Base-by-base conservation (phyloP, 257 asterid species). In the Ilex asprella region DNA sequence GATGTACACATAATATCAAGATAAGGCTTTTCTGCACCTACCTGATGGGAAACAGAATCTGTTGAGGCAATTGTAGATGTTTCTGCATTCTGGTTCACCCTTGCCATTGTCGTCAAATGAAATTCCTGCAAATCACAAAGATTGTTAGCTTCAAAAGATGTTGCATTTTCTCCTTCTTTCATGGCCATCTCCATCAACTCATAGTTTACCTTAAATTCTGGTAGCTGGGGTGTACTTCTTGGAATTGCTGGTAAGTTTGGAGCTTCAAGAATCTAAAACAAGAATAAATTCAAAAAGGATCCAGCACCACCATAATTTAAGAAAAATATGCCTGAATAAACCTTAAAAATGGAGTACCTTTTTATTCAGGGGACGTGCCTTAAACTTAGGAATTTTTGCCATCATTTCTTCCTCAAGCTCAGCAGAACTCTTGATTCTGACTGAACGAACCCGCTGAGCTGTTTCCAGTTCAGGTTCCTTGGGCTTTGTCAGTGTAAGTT, bases 401-500 rank as follows among this genome's bases (percentile, higher is more conserved):
- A 92, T 80, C 87, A 87, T 85, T 79, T 92, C 97, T 78, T 86
- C 94, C 76, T 92, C 99, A 13, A 86, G 59, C 65, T 89, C 97
- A 31, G 94, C 91, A 63, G 95, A 80, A 67, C 96, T 92, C 70
- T 92, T 89, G 16, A 83, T 55, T 68, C 73, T 87, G 30, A 78
- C 76, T 39, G 91, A 70, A 56, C 99, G 95, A 21, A 66, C 82
- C 15, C 99, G 86, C 51, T 92, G 99, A 61, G 96, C 76, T 60
- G 99, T 92, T 75, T 77, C 95, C 58, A 89, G 82, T 65, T 89
- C 94, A 11, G 97, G 99, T 59, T 91, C 84, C 74, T 85, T 92
- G 1, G 99, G 99, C 83, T 89, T 84, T 51, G 97, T 89, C 63
- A 92, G 77, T 49, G 82, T 82, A 57, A 92, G 94, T 77, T 89